Evolutionary conservation across 2,329 filamentous ascomycete species (phyloP).

Genomic region (Cercospora sp.): DNA sequence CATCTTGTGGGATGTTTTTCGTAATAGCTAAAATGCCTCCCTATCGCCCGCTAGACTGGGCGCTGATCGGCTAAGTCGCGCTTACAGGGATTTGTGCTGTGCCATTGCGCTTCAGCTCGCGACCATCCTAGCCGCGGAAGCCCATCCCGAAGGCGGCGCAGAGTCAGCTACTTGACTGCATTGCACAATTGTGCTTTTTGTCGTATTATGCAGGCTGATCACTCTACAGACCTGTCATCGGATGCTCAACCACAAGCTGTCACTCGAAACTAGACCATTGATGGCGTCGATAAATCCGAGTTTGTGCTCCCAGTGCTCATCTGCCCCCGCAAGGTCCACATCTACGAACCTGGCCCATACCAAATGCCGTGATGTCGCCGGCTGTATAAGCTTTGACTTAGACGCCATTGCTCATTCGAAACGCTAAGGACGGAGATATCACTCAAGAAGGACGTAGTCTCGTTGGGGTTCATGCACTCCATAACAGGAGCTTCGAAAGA

Average conservation of each 20-base stretch:
- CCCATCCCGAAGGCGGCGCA: background rate
- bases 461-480: background rate
- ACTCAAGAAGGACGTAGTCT: background rate
- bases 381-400: background rate
- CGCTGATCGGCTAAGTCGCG: background rate
- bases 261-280: background rate
- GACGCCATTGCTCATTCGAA: background rate
- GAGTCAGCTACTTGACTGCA: background rate
- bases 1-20: background rate
- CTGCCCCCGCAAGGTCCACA: background rate
- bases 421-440: background rate
- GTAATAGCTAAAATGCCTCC: background rate
- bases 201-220: background rate
- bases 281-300: background rate
- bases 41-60: background rate
- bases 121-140: background rate
- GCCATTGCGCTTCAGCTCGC: background rate
- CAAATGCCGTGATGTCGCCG: background rate
- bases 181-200: background rate
- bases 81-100: background rate
- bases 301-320: background rate
- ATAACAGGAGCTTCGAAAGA: background rate
- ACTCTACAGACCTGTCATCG: background rate
- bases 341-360: background rate
- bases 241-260: background rate